These are phyloP conservation scores for Rhodomyrtus psidioides DNA, from an alignment of 441 rosid species.

Conservation along the genomic window DNA sequence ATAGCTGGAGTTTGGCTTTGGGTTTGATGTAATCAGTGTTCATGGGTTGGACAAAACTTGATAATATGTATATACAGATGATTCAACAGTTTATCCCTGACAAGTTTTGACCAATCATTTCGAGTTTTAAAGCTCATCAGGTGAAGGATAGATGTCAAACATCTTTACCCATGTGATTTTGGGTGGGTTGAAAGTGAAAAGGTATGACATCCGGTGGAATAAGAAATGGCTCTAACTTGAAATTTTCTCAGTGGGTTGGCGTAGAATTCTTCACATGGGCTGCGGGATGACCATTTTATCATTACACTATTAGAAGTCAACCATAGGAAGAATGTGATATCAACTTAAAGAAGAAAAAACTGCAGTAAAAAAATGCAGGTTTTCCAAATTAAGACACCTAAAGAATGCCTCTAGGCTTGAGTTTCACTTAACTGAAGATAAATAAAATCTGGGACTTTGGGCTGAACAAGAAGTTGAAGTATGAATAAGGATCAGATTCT, in stretches of 20 bases:
- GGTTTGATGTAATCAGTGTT: not conserved
- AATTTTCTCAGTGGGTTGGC: not conserved
- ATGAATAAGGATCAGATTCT: not conserved
- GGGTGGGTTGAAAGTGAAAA: not conserved
- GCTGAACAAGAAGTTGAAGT: not conserved
- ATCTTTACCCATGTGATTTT: not conserved
- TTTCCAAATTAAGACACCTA: not conserved
- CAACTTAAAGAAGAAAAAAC: not conserved
- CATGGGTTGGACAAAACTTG: not conserved
- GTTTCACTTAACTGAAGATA: not conserved
- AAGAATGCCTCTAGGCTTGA: not conserved
- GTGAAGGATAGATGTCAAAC: not conserved
- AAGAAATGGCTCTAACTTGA: not conserved
- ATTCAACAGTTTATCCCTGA: not conserved
- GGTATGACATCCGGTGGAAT: not conserved
- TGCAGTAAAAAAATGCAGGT: not conserved
- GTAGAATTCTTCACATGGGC: not conserved
- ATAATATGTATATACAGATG: not conserved
- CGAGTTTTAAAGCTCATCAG: not conserved
- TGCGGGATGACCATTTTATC: not conserved
- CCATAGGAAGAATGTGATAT: not conserved
- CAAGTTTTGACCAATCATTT: not conserved
- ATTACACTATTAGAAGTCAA: not conserved
- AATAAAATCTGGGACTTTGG: not conserved
- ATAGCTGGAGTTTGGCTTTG: not conserved